These are phyloP conservation scores for Mycena chlorophos DNA, from an alignment of 768 basidiomycete genomes.

Conservation along the genomic window DNA sequence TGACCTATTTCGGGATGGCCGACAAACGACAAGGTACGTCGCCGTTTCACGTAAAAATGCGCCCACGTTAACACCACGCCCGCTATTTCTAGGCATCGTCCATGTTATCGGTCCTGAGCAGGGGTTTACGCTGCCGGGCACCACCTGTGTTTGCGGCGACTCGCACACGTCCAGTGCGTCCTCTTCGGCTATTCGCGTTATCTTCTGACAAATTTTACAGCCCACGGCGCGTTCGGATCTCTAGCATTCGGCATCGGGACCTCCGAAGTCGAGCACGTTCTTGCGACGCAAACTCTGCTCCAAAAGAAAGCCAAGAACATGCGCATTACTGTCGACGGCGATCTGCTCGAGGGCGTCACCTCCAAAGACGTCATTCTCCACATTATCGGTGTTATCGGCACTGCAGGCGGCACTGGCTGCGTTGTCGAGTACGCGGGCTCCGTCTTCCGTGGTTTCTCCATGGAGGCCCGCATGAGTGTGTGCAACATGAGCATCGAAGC, in stretches of 20 bases:
- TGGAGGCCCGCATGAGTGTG: conserved; percentile 89
- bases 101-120: conserved; percentile 94
- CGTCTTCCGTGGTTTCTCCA: conserved; percentile 78
- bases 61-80: background rate
- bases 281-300: conserved; percentile 86
- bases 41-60: background rate
- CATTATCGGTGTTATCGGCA: conserved; percentile 88
- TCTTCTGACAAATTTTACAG: conserved; percentile 34
- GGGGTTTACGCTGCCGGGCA: conserved; percentile 86
- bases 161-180: conserved; percentile 87
- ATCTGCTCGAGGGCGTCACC: conserved; percentile 75
- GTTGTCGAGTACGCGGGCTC: conserved; percentile 93
- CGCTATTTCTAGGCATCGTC: conserved; percentile 58
- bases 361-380: conserved; percentile 91
- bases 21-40: conserved; percentile 79
- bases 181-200: background rate
- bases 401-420: conserved; percentile 90
- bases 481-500: conserved; percentile 97
- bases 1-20: conserved; percentile 90
- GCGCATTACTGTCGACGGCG: conserved; percentile 86
- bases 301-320: conserved; percentile 91
- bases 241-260: conserved; percentile 93
- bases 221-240: conserved; percentile 91
- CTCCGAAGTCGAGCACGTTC: conserved; percentile 91
- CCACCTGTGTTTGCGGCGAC: conserved; percentile 88